phyloP scores from a whole-genome alignment of 495 filamentous ascomycete species.

The Annulohypoxylon maeteangense region DNA sequence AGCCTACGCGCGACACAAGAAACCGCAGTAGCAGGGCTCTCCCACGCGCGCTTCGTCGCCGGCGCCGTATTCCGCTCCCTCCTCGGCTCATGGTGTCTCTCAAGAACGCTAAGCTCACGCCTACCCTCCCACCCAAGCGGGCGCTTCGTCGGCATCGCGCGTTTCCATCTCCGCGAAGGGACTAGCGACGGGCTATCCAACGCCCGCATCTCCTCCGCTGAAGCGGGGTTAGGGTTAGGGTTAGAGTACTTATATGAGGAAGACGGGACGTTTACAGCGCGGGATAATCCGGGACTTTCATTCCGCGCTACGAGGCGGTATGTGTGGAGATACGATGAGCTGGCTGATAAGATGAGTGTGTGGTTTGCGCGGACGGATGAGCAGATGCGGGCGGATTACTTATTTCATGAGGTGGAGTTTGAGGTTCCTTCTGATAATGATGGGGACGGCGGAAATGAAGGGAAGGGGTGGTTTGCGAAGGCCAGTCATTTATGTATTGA shows the following conservation, averaged over 20 bases:
- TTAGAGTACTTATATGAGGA: conserved; percentile 76
- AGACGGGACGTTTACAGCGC: conserved; percentile 66
- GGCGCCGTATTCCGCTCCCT: conserved; percentile 77
- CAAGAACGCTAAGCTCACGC: conserved; percentile 58
- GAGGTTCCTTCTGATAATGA: conserved; percentile 32
- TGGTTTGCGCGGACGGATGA: conserved; percentile 74
- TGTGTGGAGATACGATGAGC: conserved; percentile 68
- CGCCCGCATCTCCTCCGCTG: conserved; percentile 36
- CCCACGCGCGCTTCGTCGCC: conserved; percentile 59
- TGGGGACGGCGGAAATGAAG: not conserved
- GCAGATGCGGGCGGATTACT: conserved; percentile 66
- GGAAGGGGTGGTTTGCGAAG: conserved; percentile 62
- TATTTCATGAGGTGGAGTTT: conserved; percentile 71
- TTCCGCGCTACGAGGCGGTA: conserved; percentile 64
- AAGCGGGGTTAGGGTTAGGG: conserved; percentile 17
- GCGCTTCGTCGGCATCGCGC: conserved; percentile 67
- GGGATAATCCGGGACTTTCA: conserved; percentile 51
- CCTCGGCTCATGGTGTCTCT: conserved; percentile 76
- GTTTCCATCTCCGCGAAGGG: conserved; percentile 68
- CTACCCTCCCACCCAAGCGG: conserved; percentile 66
- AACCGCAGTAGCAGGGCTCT: conserved; percentile 49
- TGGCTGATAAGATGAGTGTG: conserved; percentile 65
- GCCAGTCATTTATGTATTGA: conserved; percentile 70
- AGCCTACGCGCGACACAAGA: conserved; percentile 50
- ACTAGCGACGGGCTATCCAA: conserved; percentile 61